phyloP scores from a whole-genome alignment of 73 alveolate species.

The Stentor coeruleus region DNA sequence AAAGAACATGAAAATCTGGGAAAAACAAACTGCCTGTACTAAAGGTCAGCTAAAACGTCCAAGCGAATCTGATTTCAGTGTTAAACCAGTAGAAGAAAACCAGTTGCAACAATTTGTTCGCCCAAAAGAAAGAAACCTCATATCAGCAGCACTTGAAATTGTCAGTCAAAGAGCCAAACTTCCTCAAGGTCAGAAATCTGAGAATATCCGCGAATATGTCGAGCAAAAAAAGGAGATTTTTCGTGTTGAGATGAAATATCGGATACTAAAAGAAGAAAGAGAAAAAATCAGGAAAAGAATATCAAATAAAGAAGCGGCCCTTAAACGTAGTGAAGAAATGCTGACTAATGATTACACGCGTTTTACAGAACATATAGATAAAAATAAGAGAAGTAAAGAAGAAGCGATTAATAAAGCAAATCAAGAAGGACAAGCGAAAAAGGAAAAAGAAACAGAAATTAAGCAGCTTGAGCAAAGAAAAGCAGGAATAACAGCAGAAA shows the following conservation, averaged over 20 bases:
- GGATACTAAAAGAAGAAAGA: constrained; percentile 51
- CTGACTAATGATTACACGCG: not conserved
- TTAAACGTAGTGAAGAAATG: constrained; percentile 25
- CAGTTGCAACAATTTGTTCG: not conserved
- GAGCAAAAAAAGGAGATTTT: constrained; percentile 67
- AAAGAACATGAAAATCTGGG: constrained; percentile 57
- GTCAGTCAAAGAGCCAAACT: constrained; percentile 23
- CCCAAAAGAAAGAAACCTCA: not conserved
- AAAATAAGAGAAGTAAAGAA: not conserved
- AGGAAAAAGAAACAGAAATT: constrained; percentile 7
- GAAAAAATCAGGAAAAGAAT: constrained; percentile 44
- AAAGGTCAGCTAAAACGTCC: constrained; percentile 42
- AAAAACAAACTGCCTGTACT: constrained; percentile 64
- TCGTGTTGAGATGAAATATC: constrained; percentile 51
- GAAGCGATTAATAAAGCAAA: not conserved
- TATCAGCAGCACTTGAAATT: not conserved
- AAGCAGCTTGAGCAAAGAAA: constrained; percentile 20
- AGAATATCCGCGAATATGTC: constrained; percentile 47
- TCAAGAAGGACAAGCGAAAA: constrained; percentile 13
- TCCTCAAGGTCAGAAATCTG: constrained; percentile 47
- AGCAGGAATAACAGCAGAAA: constrained; percentile 23
- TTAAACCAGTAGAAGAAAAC: not conserved
- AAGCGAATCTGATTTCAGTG: not conserved
- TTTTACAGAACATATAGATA: constrained; percentile 20
- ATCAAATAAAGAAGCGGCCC: constrained; percentile 47